These are phyloP conservation scores for Trypanosoma melophagium DNA, from an alignment of 208 protist genomes.

Conservation along the genomic window DNA sequence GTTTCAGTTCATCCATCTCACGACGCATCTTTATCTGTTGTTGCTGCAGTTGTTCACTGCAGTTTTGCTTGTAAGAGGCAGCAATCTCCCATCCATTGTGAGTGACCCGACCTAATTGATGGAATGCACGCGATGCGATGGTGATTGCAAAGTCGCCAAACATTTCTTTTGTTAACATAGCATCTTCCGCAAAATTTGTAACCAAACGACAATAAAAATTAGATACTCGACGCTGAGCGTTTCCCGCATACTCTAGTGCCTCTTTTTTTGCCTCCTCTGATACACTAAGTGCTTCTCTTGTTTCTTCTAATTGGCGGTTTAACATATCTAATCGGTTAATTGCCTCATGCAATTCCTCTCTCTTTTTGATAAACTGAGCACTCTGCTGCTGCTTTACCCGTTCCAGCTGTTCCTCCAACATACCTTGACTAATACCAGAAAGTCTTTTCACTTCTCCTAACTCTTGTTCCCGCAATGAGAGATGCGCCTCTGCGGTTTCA, in stretches of 20 bases:
- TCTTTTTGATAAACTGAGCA: neutral
- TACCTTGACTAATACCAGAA: neutral
- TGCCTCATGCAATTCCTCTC: constrained; percentile 9
- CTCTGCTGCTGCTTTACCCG: neutral
- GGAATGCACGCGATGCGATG: neutral
- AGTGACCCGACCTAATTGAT: neutral
- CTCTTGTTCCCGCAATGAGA: constrained; percentile 6
- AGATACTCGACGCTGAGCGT: constrained; percentile 6
- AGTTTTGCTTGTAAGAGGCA: neutral
- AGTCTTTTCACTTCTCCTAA: constrained; percentile 1
- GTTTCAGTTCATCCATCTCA: constrained; percentile 21
- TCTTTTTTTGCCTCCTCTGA: constrained; percentile 9
- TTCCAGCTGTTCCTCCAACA: constrained; percentile 7
- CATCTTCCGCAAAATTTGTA: constrained; percentile 20
- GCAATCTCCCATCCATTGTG: constrained; percentile 13
- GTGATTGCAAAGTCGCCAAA: constrained; percentile 26
- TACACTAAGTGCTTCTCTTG: neutral
- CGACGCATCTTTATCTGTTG: constrained; percentile 10
- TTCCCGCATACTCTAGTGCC: neutral
- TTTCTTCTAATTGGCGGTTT: neutral
- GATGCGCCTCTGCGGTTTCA: constrained; percentile 17
- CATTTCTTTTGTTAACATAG: constrained; percentile 23
- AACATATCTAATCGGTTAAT: constrained; percentile 4
- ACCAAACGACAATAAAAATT: constrained; percentile 6
- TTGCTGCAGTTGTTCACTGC: constrained; percentile 1